These are phyloP conservation scores for Sugiyamaella qingdaonensis DNA, from an alignment of 805 yeast genomes.

Conservation along the genomic window DNA sequence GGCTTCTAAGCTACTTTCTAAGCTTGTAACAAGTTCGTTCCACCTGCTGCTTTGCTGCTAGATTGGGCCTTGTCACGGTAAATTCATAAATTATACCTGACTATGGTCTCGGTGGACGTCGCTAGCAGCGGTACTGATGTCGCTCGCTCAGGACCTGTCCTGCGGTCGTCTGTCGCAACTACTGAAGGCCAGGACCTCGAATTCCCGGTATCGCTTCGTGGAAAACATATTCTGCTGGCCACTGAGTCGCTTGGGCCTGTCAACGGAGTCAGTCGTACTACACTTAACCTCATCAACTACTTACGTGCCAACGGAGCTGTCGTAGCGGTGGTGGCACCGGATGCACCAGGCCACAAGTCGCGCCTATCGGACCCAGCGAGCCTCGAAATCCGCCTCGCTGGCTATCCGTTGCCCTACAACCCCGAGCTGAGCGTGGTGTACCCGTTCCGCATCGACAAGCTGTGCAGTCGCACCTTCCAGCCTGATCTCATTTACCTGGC, in stretches of 20 bases:
- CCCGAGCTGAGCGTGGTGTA: neutral
- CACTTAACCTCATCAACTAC: neutral
- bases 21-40: no score
- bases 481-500: conserved; percentile 1
- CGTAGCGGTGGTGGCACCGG: neutral
- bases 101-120: no score
- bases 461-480: neutral
- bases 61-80: no score
- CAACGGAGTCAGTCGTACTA: conserved; percentile 1
- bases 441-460: conserved; percentile 1
- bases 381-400: neutral
- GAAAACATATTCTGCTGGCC: conserved; percentile 3
- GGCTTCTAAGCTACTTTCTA: no score
- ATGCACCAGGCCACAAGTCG: neutral
- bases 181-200: neutral
- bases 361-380: neutral
- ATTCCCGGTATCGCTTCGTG: conserved; percentile 1
- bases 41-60: no score
- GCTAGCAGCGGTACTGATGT: no score
- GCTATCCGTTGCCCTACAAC: neutral
- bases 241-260: conserved; percentile 1
- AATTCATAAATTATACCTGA: no score
- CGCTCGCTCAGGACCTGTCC: no score
- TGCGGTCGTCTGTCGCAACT: no score
- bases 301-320: neutral